Conservation (phyloP, 2,329 filamentous ascomycete genomes). For the Thelonectria olida region DNA sequence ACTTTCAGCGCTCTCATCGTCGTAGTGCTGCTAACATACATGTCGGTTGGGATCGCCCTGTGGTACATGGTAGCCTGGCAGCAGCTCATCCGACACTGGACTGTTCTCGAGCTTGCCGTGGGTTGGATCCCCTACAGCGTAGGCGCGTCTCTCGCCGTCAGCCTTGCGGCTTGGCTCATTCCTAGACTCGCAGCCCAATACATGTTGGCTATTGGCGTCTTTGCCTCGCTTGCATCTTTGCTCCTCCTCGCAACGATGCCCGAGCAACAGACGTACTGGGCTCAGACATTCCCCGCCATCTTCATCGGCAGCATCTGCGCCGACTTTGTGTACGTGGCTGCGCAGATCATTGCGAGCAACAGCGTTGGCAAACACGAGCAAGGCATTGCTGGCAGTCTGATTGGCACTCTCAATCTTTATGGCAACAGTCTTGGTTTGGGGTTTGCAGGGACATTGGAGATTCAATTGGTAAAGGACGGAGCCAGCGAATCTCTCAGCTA, state of each 20-base stretch:
- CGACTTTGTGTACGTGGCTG: conserved; percentile 58
- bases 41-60: conserved; percentile 56
- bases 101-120: conserved; percentile 47
- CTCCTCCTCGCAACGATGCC: conserved; percentile 36
- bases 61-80: conserved; percentile 60
- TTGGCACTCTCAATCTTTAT: conserved; percentile 31
- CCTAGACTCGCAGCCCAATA: conserved; percentile 1
- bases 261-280: conserved; percentile 49
- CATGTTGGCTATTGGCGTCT: conserved; percentile 1
- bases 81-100: conserved; percentile 51
- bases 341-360: conserved; percentile 62
- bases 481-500: too few species aligned
- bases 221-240: neutral
- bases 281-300: conserved; percentile 50
- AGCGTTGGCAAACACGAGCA: conserved; percentile 58
- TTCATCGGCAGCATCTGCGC: conserved; percentile 48
- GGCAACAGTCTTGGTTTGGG: conserved; percentile 29
- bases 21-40: conserved; percentile 56
- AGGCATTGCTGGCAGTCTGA: conserved; percentile 57
- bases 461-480: too few species aligned
- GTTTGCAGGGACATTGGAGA: too few species aligned
- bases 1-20: conserved; percentile 54
- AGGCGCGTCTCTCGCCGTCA: conserved; percentile 40
- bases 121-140: conserved; percentile 52
- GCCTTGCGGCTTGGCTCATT: conserved; percentile 52